A percentile compares a stretch with the other conserved stretches of the same genome.
These are phyloP conservation scores for Candida dubliniensis DNA, from an alignment of 1,139 yeast genomes.

Conservation along the genomic window DNA sequence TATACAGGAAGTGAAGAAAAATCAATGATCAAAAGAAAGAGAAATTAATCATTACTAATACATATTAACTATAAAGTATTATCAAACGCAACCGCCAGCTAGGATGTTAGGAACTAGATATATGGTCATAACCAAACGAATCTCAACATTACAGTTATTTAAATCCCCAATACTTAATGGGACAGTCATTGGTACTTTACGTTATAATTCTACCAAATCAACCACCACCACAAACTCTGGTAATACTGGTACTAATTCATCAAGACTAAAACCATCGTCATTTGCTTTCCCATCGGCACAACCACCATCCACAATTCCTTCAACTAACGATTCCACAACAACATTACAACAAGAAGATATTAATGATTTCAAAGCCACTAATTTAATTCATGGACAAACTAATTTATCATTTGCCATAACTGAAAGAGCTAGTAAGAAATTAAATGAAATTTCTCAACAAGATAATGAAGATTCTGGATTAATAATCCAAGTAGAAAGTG, in stretches of 20 bases:
- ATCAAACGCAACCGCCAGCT: not conserved
- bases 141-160: not conserved
- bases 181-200: too few relatives aligned
- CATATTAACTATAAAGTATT: too few relatives aligned
- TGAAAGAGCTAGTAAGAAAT: constrained; percentile 45
- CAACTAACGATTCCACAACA: constrained; percentile 5
- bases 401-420: constrained; percentile 42
- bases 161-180: too few relatives aligned
- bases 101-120: not conserved
- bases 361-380: constrained; percentile 32
- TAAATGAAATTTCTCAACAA: constrained; percentile 53
- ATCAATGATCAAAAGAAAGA: too few relatives aligned
- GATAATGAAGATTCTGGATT: constrained; percentile 68
- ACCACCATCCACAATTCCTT: constrained; percentile 6
- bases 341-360: constrained; percentile 24
- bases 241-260: constrained; percentile 23
- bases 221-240: not conserved
- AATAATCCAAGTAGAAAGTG: constrained; percentile 85
- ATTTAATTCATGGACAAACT: constrained; percentile 36
- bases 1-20: too few relatives aligned
- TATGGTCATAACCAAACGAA: not conserved
- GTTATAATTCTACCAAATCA: not conserved
- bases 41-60: too few relatives aligned
- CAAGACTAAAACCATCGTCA: constrained; percentile 29
- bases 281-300: constrained; percentile 25